Evolutionary conservation across 2,329 filamentous ascomycete species (phyloP), one percentile per base, ranked within the genome.

Genomic region (Pestalotiopsis sp.): DNA sequence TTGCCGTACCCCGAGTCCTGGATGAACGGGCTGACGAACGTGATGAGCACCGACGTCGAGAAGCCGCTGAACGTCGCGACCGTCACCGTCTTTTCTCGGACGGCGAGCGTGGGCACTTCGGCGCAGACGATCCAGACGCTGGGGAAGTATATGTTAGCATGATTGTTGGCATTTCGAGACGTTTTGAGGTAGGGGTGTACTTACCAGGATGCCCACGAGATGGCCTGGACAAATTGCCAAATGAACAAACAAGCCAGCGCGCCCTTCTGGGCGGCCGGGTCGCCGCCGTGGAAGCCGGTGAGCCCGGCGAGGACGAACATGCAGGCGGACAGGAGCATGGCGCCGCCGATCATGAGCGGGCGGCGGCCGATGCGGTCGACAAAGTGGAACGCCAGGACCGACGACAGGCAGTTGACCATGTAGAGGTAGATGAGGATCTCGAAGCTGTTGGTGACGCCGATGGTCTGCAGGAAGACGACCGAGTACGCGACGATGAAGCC

Each of bases 11-110:
- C 74, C 0, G 69, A 67, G 56, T 73, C 70, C 64, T 78, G 76
- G 7, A 78, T 74, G 58, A 74, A 79, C 0, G 76, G 76, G 27
- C 74, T 75, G n/a, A 79, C 71, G 56, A 73, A 79, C 31, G 73
- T 76, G 59, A 78, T 72, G 3, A 76, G 70, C 9, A 77, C 66
- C 1, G 69, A 70, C 2, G 74, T 71, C 13, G 72, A 71, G 66
- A 76, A 77, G 39, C 75, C 73, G n/a, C 68, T 68, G 64, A 78
- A 74, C 0, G 73, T 73, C 0, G 76, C 73, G 13, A 77, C 69
- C 2, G 72, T 73, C 13, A 77, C 68, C 9, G 77, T 77, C 65
- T 73, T 74, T 68, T 79, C 77, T 14, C 77, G 71, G 12, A 78
- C 71, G 11, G 73, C 72, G 1, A 70, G 68, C 5, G 74, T 77